A percentile compares a stretch with the other conserved stretches of the same genome.
Conservation (phyloP, 306 rosid genomes). For the Prunus dulcis region DNA sequence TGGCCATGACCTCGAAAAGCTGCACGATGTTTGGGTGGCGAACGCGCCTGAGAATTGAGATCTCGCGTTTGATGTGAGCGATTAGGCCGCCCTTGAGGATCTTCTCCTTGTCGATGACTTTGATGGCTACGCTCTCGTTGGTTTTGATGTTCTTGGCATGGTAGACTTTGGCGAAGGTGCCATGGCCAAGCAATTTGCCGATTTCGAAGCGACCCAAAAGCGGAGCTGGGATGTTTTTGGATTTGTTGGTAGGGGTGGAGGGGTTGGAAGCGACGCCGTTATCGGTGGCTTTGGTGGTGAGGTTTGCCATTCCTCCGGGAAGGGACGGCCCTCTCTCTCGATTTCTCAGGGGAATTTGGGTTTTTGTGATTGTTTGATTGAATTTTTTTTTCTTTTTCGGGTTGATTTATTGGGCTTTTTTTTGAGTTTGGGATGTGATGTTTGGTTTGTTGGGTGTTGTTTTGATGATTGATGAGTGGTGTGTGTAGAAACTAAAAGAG, state of each 20-base stretch:
- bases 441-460: neutral
- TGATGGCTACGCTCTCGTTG: constrained; percentile 73
- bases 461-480: neutral
- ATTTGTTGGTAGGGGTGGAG: constrained; percentile 24
- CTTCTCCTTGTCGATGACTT: constrained; percentile 91
- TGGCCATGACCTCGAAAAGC: constrained; percentile 93
- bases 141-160: constrained; percentile 66
- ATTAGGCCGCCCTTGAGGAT: constrained; percentile 75
- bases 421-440: neutral
- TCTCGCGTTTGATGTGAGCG: constrained; percentile 93
- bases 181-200: constrained; percentile 87
- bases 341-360: neutral
- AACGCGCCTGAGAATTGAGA: constrained; percentile 94
- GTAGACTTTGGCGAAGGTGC: constrained; percentile 91
- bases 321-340: neutral
- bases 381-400: neutral
- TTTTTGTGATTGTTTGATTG: neutral
- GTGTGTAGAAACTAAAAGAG: neutral
- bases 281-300: neutral
- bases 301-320: constrained; percentile 11
- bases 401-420: neutral
- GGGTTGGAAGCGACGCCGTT: neutral
- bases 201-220: constrained; percentile 75
- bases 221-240: constrained; percentile 32
- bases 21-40: constrained; percentile 94